These are phyloP conservation scores for Domatiomyces globalis DNA, from an alignment of 2,329 filamentous ascomycete genomes.

Conservation along the genomic window DNA sequence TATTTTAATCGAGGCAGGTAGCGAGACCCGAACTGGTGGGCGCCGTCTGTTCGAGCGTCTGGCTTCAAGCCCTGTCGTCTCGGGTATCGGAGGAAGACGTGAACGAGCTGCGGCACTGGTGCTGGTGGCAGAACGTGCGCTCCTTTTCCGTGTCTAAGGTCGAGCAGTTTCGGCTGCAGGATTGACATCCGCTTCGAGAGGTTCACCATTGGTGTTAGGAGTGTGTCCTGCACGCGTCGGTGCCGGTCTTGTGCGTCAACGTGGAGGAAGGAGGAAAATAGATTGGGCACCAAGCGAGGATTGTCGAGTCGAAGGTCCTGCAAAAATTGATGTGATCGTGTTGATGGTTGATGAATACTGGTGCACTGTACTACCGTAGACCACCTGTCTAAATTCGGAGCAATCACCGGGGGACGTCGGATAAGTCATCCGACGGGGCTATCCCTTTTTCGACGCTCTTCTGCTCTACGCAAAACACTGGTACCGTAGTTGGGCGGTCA, in stretches of 20 bases:
- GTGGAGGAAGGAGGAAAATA: not conserved
- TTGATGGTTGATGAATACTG: not conserved
- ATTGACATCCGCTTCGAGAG: constrained; percentile 54
- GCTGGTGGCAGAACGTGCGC: constrained; percentile 57
- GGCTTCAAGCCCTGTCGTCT: constrained; percentile 26
- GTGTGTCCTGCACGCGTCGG: not conserved
- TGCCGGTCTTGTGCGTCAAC: not conserved
- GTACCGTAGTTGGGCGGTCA: too few relatives aligned
- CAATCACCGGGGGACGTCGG: not conserved
- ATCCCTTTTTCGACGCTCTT: not conserved
- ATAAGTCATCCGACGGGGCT: not conserved
- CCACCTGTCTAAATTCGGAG: not conserved
- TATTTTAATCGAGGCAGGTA: constrained; percentile 81
- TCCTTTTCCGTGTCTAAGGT: constrained; percentile 66
- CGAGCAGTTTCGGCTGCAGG: constrained; percentile 59
- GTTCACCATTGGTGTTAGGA: constrained; percentile 30
- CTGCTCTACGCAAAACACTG: too few relatives aligned
- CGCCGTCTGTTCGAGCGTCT: constrained; percentile 21
- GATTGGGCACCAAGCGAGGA: not conserved
- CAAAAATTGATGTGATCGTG: too few relatives aligned
- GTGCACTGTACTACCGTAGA: too few relatives aligned
- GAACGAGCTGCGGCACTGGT: constrained; percentile 27
- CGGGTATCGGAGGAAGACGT: constrained; percentile 27
- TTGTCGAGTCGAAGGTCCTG: not conserved
- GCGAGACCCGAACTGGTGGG: constrained; percentile 76